Base-by-base conservation (phyloP, 2,329 filamentous ascomycete genomes). In the Nothomitra cinnamomea region DNA sequence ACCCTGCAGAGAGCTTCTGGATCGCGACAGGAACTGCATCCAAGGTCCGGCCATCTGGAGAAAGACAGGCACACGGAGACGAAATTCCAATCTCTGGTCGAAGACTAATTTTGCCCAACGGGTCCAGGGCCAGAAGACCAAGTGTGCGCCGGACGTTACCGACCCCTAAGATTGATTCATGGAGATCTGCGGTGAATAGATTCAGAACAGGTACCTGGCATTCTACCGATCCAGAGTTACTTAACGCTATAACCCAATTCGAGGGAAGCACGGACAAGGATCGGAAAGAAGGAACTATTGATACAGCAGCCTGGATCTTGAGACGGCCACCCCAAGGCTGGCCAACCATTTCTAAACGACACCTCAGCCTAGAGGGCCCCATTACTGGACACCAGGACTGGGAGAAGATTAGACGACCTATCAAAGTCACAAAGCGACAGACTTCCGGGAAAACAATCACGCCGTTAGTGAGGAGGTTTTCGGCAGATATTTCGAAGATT, bases 281-380 rank as follows among this genome's bases (percentile, higher is more conserved):
- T 2, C 32, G n/a, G 17, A 41, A 7, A 13, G 50, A 52, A 28
- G 50, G 50, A 4, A 28, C 19, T 22, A 52, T 52, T 35, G 50
- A 52, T 19, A 52, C 50, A 40, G 50, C 50, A 52, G 50, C 50
- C 3, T 52, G 50, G 50, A 28, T 52, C n/a, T 40, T 52, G 36
- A 22, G 50, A 22, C 28, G 50, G 4, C 50, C 50, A 13, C 50
- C 50, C 2, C 50, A 52, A 21, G 50, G 50, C 19, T 52, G 35
- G 35, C 50, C 50, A 22, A 40, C 50, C 15, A 15, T 2, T 38
- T 25, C 50, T 19, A 19, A n/a, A n/a, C 21, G 21, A 52, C 17
- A 13, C 15, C n/a, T 28, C 19, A 41, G 17, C 21, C 15, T 6
- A 5, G 50, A 52, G 17, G 4, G 22, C 13, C 19, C 28, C 21